Base-by-base conservation (phyloP, 2,329 filamentous ascomycete species). In the Apiospora phragmitis region DNA sequence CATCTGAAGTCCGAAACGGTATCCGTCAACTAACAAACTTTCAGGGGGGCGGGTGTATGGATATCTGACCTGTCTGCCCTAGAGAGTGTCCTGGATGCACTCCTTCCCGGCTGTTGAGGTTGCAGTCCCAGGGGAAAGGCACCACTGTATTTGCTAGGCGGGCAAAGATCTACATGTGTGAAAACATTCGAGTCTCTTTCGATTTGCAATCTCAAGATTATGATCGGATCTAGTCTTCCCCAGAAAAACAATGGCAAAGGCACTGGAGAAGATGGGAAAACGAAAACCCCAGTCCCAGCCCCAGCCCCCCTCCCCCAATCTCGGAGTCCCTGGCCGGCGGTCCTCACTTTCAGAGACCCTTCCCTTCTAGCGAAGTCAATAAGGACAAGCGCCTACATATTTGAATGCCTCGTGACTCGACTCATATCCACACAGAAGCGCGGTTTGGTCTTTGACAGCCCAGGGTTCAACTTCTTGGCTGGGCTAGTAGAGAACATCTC, bases 401-500 rank as follows among this genome's bases (percentile, higher is more conserved):
- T 71, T 69, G 49, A 47, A 70, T 69, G 68, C 72, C 59, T 62
- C 70, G 73, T 73, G 73, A 74, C 71, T 68, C 29, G 69, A 67
- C 67, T 59, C 29, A 70, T 69, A 65, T 26, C 59, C 59, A 49
- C 21, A 38, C 47, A 29, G 35, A 11, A 38, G 55, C 55, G 32
- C 55, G 38, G 14, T 38, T 2, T 6, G 32, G 55, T n/a, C n/a
- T 38, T 11, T 62, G 55, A 62, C 55, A 62, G 32, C 55, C 32
- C 32, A 38, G 55, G 55, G 32, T 12, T 38, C 55, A 3, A 14
- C 18, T n/a, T 6, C 29, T 35, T 62, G 18, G 55, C 18, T 35
- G 55, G 43, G 7, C 43, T 18, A 32, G 12, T 32, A 62, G 55
- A 62, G 55, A 9, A n/a, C 55, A 62, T 62, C 1, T 62, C 18